Percentiles rank a stretch among this genome's conserved stretches.
Evolutionary conservation across 2,329 filamentous ascomycete species (phyloP).

Genomic region (Proliferodiscus dingleyae): DNA sequence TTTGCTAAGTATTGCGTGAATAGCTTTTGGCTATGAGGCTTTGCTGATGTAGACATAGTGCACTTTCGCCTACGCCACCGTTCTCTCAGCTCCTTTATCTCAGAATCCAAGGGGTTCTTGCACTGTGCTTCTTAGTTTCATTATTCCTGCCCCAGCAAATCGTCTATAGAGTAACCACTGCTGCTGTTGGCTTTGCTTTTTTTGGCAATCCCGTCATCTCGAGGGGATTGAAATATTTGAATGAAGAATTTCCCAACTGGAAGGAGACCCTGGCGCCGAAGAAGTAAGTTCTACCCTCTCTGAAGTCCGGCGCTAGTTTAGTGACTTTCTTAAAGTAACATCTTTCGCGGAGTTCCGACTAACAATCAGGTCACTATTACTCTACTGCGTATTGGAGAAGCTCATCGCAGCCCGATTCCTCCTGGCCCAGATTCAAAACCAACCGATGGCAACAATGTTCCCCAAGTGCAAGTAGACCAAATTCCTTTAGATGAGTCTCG

Average conservation of each 20-base stretch:
- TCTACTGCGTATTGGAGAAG: slow-evolving; percentile 74
- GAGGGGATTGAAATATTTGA: slow-evolving; percentile 52
- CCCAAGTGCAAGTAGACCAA: slow-evolving; percentile 45
- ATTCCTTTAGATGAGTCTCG: slow-evolving; percentile 2
- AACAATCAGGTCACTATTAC: slow-evolving; percentile 83
- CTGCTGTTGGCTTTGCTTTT: slow-evolving; percentile 65
- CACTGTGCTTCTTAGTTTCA: slow-evolving; percentile 47
- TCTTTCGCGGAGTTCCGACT: slow-evolving; percentile 72
- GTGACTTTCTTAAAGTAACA: slow-evolving; percentile 53
- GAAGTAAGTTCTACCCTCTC: neutral
- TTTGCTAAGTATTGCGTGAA: slow-evolving; percentile 35
- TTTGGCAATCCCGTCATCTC: slow-evolving; percentile 73
- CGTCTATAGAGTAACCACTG: slow-evolving; percentile 59
- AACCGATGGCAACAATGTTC: slow-evolving; percentile 41
- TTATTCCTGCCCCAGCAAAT: slow-evolving; percentile 52
- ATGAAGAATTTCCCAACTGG: slow-evolving; percentile 64
- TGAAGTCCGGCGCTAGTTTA: neutral
- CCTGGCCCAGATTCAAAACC: slow-evolving; percentile 45
- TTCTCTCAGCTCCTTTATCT: slow-evolving; percentile 47
- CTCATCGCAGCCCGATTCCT: slow-evolving; percentile 72
- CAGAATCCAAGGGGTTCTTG: slow-evolving; percentile 47
- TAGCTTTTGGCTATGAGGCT: neutral
- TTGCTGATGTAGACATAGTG: neutral
- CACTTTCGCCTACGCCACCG: slow-evolving; percentile 36
- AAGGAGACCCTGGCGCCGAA: slow-evolving; percentile 60